Base-by-base conservation (phyloP, 2,329 filamentous ascomycete species). In the Fusarium udum region DNA sequence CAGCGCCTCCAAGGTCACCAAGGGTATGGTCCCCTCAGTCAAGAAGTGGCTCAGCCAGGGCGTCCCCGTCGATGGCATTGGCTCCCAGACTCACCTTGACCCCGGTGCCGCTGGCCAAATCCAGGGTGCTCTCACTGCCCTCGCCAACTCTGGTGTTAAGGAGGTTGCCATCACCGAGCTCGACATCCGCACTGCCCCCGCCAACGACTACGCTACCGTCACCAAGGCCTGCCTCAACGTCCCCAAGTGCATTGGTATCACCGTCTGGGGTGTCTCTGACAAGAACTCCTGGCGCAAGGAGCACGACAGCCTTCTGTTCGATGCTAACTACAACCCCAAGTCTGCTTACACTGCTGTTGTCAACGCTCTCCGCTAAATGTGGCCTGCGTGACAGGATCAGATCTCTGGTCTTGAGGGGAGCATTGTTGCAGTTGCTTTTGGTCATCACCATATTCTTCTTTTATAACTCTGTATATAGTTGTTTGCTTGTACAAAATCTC, bases 101-200 rank as follows among this genome's bases (percentile, higher is more conserved):
- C 64, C 79, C 37, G 65, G 59, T 36, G 31, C 39, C 24, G 66
- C 51, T 36, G 86, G 85, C 66, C 81, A 77, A 43, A 84, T 76
- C 81, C 32, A 85, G 18, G 84, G 76, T 22, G 87, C 89, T 34
- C 83, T 92, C 64, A 83, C 86, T 77, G 82, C 83, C 2, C 84
- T 92, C 26, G 89, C 87, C 42, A 81, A 79, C 20, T 83, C 85
- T 31, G 80, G 84, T 28, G 81, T 81, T 56, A 87, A 88, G 77
- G 90, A 92, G 78, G 86, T 91, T 31, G 90, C 91, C 13, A 84
- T 92, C 62, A 92, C 91, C 4, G 91, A 92, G 82, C 85, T 92
- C 36, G 92, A 94, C 77, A 92, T 94, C 77, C 86, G 87, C 64
- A 83, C 84, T 37, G 89, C 89, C 16, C 83, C 86, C 14, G 73